phyloP scores from a whole-genome alignment of 225 moss, liverwort and hornwort species.

The Sphagnum contortum region DNA sequence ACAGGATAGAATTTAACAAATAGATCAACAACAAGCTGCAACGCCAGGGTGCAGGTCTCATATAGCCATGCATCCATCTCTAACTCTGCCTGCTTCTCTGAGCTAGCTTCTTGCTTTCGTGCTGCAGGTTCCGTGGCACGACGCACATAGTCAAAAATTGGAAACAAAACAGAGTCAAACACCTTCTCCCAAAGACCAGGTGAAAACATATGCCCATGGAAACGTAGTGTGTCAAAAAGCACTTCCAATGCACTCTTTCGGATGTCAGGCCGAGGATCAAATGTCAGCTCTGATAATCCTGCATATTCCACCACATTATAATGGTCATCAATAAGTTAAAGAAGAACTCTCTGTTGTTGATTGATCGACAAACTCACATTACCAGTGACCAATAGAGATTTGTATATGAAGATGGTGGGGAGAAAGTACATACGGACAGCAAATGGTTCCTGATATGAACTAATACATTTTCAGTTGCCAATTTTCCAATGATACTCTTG shows the following conservation, averaged over 20 bases:
- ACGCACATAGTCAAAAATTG: conserved; percentile 97
- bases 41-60: conserved; percentile 93
- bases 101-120: conserved; percentile 41
- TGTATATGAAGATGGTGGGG: no score
- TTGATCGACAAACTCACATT: no score
- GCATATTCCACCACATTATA: conserved; percentile 12
- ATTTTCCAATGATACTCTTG: no score
- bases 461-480: no score
- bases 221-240: conserved; percentile 91
- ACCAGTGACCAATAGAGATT: no score
- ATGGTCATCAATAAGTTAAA: background rate
- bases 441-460: no score
- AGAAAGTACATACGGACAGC: no score
- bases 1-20: conserved; percentile 99
- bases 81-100: conserved; percentile 86
- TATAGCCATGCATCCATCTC: conserved; percentile 99
- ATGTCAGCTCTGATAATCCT: conserved; percentile 97
- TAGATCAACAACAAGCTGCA: conserved; percentile 96
- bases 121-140: conserved; percentile 82
- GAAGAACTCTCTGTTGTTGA: no score
- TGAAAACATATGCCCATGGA: conserved; percentile 98
- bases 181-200: conserved; percentile 98
- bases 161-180: conserved; percentile 96
- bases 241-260: conserved; percentile 98
- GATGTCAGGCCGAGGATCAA: conserved; percentile 97